Evolutionary conservation across 768 basidiomycete species (phyloP).

Genomic region (Trametes cubensis): DNA sequence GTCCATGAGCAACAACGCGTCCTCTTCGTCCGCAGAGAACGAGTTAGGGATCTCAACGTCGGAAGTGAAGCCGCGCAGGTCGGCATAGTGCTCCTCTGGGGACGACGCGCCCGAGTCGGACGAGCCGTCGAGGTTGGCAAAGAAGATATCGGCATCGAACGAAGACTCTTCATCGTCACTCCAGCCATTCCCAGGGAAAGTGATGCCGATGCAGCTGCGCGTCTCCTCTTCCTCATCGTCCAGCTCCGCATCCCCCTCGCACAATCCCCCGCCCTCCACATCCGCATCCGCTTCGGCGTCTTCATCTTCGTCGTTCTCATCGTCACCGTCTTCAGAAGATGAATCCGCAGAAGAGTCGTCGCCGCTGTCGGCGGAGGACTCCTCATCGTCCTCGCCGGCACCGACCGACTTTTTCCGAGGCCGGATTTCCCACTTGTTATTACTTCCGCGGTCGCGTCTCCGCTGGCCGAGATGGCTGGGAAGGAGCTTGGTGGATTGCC

Average conservation of each 20-base stretch:
- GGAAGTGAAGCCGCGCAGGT: slow-evolving; percentile 36
- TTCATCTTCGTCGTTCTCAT: slow-evolving; percentile 56
- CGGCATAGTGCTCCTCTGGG: slow-evolving; percentile 48
- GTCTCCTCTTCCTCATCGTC: slow-evolving; percentile 37
- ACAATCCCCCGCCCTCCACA: slow-evolving; percentile 34
- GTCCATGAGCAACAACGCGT: slow-evolving; percentile 34
- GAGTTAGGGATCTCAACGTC: slow-evolving; percentile 28
- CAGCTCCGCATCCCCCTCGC: slow-evolving; percentile 24
- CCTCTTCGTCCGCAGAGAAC: slow-evolving; percentile 34
- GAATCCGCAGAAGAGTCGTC: slow-evolving; percentile 55
- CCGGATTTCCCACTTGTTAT: slow-evolving; percentile 63
- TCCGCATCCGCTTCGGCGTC: slow-evolving; percentile 34
- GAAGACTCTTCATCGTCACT: slow-evolving; percentile 73
- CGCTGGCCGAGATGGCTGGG: slow-evolving; percentile 30
- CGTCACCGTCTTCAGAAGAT: slow-evolving; percentile 35
- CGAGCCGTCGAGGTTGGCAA: slow-evolving; percentile 71
- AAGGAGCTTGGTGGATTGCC: slow-evolving; percentile 11
- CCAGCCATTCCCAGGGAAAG: slow-evolving; percentile 75
- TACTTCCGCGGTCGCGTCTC: slow-evolving; percentile 37
- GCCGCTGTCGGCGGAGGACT: slow-evolving; percentile 57
- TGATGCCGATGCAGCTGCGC: slow-evolving; percentile 35
- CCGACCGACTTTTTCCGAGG: slow-evolving; percentile 75
- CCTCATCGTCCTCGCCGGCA: slow-evolving; percentile 66
- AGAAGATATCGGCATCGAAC: slow-evolving; percentile 85
- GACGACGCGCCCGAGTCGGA: slow-evolving; percentile 49